Percentiles rank a stretch among this genome's conserved stretches.
Evolutionary conservation across 2,329 filamentous ascomycete genomes (phyloP).

Genomic region (Exophiala sp.): DNA sequence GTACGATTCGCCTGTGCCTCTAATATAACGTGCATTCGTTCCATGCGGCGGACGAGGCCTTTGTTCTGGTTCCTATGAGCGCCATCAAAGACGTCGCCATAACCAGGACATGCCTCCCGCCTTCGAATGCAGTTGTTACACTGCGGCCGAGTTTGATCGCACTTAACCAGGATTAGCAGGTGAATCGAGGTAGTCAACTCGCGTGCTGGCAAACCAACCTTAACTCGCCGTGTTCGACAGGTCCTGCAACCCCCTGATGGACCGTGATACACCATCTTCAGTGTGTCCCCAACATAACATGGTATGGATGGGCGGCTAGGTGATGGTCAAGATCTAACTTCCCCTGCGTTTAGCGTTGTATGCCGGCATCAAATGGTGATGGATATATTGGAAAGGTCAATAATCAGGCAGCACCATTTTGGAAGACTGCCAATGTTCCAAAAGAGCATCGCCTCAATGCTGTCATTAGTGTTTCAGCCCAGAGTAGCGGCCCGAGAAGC

Average conservation of each 20-base stretch:
- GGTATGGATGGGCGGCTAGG: not conserved
- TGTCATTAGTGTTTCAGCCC: slow-evolving; percentile 1
- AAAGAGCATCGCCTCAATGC: slow-evolving; percentile 15
- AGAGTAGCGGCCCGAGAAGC: too few species aligned
- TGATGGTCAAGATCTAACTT: slow-evolving; percentile 7
- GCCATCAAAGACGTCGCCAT: slow-evolving; percentile 27
- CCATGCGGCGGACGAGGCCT: slow-evolving; percentile 16
- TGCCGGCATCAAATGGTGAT: too few species aligned
- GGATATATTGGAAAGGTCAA: too few species aligned
- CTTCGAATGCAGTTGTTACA: slow-evolving; percentile 28
- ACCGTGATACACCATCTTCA: slow-evolving; percentile 28
- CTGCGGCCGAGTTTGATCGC: slow-evolving; percentile 26
- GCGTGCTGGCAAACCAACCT: slow-evolving; percentile 11
- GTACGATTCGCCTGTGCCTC: not conserved
- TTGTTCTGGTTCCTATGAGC: slow-evolving; percentile 27
- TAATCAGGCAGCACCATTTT: slow-evolving; percentile 9
- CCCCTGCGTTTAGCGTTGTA: too few species aligned
- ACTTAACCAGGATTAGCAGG: slow-evolving; percentile 15
- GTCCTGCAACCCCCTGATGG: slow-evolving; percentile 27
- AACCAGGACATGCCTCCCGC: slow-evolving; percentile 25
- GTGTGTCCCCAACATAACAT: not conserved
- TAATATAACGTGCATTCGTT: slow-evolving; percentile 11
- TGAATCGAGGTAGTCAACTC: not conserved
- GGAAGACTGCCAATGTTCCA: slow-evolving; percentile 1
- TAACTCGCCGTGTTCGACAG: slow-evolving; percentile 28